Base-by-base conservation (phyloP, 495 filamentous ascomycete species). In the Pyrenopolyporus hunteri region DNA sequence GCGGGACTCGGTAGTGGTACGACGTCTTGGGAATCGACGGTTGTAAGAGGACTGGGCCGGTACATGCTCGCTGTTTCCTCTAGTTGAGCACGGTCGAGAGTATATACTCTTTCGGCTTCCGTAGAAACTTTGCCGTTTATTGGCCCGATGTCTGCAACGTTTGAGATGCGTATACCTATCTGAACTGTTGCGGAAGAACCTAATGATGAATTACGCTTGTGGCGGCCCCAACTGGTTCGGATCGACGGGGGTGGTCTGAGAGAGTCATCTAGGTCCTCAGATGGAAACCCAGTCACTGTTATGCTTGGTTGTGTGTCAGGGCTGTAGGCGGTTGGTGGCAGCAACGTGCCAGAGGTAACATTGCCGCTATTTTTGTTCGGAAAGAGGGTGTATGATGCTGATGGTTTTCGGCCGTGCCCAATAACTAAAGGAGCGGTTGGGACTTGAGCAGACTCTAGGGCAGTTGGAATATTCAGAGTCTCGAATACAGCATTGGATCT, bases 161-260 rank as follows among this genome's bases (percentile, higher is more conserved):
- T 78, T 5, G 78, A 81, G 42, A 81, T 67, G 23, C 78, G 74
- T 7, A 81, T 64, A 0, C 78, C 78, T 39, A 81, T 81, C 43
- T 79, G 77, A 39, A 81, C 78, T 1, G 78, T 81, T 29, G 77
- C 76, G 14, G 74, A 75, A 6, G 77, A 80, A 9, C 70, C 69
- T 33, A 80, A 64, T 0, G 78, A 81, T 0, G 77, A 80, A 42
- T 80, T 72, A 26, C 78, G 71, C 6, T 65, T 68, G 57, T 80
- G 77, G 11, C 73, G 70, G 14, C 61, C 58, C 56, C 66, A 44
- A 69, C 67, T 37, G 61, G 20, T 66, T 10, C 61, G 64, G 55
- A 79, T 71, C 2, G 75, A 71, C 3, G 75, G 78, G 1, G 78
- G 78, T 1, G 77, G 78, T 33, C 72, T 73, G 42, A 81, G 71